phyloP scores from a whole-genome alignment of 2,329 filamentous ascomycete species.

The Xylaria multiplex region DNA sequence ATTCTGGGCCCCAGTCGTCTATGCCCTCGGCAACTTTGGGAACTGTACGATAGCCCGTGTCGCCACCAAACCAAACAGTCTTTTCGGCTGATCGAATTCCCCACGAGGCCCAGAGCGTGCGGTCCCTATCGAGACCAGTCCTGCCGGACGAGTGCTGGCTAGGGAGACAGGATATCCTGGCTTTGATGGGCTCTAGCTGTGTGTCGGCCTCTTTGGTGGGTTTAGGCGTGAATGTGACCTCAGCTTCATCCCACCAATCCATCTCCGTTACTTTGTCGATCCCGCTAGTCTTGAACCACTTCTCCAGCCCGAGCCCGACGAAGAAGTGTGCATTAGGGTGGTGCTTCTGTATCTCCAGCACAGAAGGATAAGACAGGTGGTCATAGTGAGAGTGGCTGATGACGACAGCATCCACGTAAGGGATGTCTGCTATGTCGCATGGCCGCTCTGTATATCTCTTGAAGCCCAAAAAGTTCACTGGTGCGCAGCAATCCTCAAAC shows the following conservation, averaged over 20 bases:
- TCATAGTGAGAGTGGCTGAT: slow-evolving; percentile 96
- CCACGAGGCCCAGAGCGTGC: slow-evolving; percentile 91
- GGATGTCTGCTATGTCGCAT: slow-evolving; percentile 81
- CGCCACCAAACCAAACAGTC: slow-evolving; percentile 88
- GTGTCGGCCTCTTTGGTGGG: slow-evolving; percentile 45
- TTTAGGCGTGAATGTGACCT: slow-evolving; percentile 67
- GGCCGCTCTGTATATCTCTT: slow-evolving; percentile 82
- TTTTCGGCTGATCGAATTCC: slow-evolving; percentile 75
- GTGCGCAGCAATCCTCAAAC: slow-evolving; percentile 87
- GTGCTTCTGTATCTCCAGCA: slow-evolving; percentile 73
- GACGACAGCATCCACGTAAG: slow-evolving; percentile 77
- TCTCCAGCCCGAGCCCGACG: slow-evolving; percentile 82
- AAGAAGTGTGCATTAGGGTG: slow-evolving; percentile 89
- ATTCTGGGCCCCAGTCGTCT: slow-evolving; percentile 78
- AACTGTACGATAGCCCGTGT: slow-evolving; percentile 89
- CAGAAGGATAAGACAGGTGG: slow-evolving; percentile 81
- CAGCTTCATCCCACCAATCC: slow-evolving; percentile 92
- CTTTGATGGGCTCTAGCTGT: slow-evolving; percentile 66
- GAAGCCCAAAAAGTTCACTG: slow-evolving; percentile 74
- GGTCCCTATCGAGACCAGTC: slow-evolving; percentile 72
- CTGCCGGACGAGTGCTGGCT: slow-evolving; percentile 84
- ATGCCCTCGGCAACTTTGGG: slow-evolving; percentile 66
- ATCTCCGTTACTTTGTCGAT: slow-evolving; percentile 84
- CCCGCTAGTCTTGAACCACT: slow-evolving; percentile 79
- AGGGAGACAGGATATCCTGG: slow-evolving; percentile 80